Percentiles rank a stretch among this genome's conserved stretches.
Conservation (phyloP, 225 moss, liverwort and hornwort genomes). For the Anthoceros angustus region DNA sequence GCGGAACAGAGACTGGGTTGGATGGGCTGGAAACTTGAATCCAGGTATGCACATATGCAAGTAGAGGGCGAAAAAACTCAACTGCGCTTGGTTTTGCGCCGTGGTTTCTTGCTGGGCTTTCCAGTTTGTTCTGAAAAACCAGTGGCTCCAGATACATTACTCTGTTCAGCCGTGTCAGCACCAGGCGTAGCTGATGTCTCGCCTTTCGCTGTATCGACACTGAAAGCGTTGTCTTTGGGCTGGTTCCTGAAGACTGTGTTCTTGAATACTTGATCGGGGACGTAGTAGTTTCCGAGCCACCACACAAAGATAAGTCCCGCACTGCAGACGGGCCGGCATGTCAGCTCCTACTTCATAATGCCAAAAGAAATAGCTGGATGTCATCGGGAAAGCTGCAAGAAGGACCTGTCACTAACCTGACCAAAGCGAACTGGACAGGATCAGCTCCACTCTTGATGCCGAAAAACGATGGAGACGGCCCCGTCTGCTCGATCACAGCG, state of each 20-base stretch:
- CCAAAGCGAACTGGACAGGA: not conserved
- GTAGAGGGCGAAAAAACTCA: too few species aligned
- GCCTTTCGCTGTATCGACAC: not conserved
- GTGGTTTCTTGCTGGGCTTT: too few species aligned
- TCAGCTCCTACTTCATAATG: not conserved
- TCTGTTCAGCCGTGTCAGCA: too few species aligned
- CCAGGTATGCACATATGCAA: too few species aligned
- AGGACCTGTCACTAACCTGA: not conserved
- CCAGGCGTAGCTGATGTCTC: too few species aligned
- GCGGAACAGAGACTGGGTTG: too few species aligned
- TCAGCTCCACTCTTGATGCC: not conserved
- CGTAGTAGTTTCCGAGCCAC: conserved; percentile 1
- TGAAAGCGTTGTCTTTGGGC: not conserved
- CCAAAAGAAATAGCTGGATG: not conserved
- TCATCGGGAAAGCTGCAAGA: not conserved
- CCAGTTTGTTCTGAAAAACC: too few species aligned
- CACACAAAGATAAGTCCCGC: not conserved
- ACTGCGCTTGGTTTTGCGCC: too few species aligned
- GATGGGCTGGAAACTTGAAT: too few species aligned
- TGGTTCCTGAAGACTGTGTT: conserved; percentile 3
- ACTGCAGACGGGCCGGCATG: not conserved
- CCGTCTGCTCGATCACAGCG: not conserved
- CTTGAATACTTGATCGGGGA: not conserved
- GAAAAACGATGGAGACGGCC: not conserved
- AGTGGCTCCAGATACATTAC: too few species aligned